These are phyloP conservation scores for Xylariaceae sp. DNA, from an alignment of 2,329 filamentous ascomycete species.

Conservation along the genomic window DNA sequence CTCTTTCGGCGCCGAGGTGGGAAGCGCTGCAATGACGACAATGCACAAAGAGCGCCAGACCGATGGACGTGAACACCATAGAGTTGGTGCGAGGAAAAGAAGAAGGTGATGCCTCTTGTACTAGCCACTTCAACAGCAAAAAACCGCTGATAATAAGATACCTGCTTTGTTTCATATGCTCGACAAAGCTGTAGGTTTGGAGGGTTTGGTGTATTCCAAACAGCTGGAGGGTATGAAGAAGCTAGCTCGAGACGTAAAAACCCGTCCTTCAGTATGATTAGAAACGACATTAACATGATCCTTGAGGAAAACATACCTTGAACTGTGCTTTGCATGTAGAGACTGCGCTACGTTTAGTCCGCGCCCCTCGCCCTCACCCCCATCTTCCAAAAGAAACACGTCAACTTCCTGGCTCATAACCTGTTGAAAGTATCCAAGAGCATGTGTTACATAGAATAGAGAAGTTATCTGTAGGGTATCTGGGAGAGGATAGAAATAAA, in stretches of 20 bases:
- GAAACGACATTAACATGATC: not conserved
- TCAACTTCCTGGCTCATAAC: too few relatives aligned
- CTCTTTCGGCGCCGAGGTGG: not conserved
- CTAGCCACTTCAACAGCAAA: constrained; percentile 14
- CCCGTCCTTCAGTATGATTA: constrained; percentile 7
- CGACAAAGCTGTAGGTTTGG: constrained; percentile 13
- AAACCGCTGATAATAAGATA: constrained; percentile 5
- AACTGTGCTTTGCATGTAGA: constrained; percentile 7
- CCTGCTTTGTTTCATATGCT: not conserved
- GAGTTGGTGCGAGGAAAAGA: constrained; percentile 12
- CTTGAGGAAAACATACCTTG: constrained; percentile 1
- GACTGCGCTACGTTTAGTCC: too few relatives aligned
- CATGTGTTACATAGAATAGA: too few relatives aligned
- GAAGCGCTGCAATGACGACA: constrained; percentile 5
- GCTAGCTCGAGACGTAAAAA: constrained; percentile 11
- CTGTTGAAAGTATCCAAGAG: too few relatives aligned
- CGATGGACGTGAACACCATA: constrained; percentile 15
- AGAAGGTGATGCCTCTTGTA: constrained; percentile 20
- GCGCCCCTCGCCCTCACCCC: too few relatives aligned
- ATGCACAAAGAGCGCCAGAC: constrained; percentile 2
- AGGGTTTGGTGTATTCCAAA: constrained; percentile 21
- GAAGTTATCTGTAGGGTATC: too few relatives aligned
- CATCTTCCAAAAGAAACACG: too few relatives aligned
- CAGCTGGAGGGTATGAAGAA: not conserved
- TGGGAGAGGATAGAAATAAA: too few relatives aligned